Evolutionary conservation across 257 asterid genomes (phyloP), one percentile per base, ranked within the genome.

Genomic region (Salvia splendens): DNA sequence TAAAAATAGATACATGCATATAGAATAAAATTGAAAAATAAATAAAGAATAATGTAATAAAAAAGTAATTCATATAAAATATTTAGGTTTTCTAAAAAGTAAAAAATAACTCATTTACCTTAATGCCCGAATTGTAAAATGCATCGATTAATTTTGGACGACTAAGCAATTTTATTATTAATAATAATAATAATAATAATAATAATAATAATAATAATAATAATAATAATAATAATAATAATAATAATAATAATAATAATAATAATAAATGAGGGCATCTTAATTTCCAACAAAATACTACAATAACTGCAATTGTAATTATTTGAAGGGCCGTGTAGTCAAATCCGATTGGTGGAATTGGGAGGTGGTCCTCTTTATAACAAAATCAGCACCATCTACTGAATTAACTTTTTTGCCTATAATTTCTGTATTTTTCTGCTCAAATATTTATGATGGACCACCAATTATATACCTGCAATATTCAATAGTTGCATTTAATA

Each of bases 381-480:
- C 53, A 67, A 68, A 62, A 62, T 62, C 60, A 64, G 69, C 53
- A 65, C 51, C 49, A 52, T 65, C 67, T 61, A 46, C 51, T 78
- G 77, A 61, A 74, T 70, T 74, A 48, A 78, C 11, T 65, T 43
- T 68, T 33, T n/a, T 32, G 43, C 51, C 70, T 50, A 73, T 54
- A 41, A 5, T 68, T 74, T 74, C 48, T 74, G 78, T 61, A 33
- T 61, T 46, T 74, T 68, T 68, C 56, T 45, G 71, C 68, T 24
- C 5, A 65, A 28, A 32, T 73, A 65, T 69, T 66, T 77, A 74
- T 65, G 58, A 70, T 61, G 65, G 65, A 66, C 77, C 69, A 61
- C 77, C 61, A 45, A 7, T 32, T 8, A 14, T 36, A 10, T 63
- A 56, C 62, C 41, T 28, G 30, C 36, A 56, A 57, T 62, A 68